Evolutionary conservation across 805 yeast species (phyloP), one percentile per base, ranked within the genome.

Genomic region (Pichia rugopelliculosa): DNA sequence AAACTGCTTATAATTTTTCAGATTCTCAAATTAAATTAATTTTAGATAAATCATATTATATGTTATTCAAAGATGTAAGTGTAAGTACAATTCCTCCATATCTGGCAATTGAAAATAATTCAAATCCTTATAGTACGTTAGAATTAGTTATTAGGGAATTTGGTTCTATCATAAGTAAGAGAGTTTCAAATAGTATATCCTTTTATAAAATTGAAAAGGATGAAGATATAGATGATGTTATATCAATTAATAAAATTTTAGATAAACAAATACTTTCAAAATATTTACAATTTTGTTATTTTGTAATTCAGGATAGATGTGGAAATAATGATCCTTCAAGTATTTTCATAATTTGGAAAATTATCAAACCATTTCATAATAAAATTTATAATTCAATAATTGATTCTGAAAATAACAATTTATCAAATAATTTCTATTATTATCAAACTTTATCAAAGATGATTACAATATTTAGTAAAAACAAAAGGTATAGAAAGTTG

Each of bases 301-400:
- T 48, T 21, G 45, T 55, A 43, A 61, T 67, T 8, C 59, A 58
- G 37, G 51, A 57, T 15, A 52, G 61, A 27, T 49, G 58, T 11
- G 7, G 39, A 0, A 24, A 41, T 11, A 59, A 61, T 36, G 69
- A 66, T 49, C 49, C 58, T 10, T 58, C 59, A 6, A 36, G 57
- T 1, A 62, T 65, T 1, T 66, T 56, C 45, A 44, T 38, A 9
- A 50, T 55, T 3, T 66, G 70, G 70, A 42, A 26, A 6, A 20
- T 54, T 7, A 57, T 66, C 17, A 50, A 54, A 12, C 63, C 65
- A 8, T 62, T 64, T 39, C 71, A 66, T 50, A 55, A 58, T 36
- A 56, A 52, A 41, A 27, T 55, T 17, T 58, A 58, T 53, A 61
- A 60, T 41, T 52, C 62, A 1, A 51, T 51, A 13, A 41, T 60